phyloP scores from a whole-genome alignment of 139 green algal genomes.

The Desmodesmus armatus region DNA sequence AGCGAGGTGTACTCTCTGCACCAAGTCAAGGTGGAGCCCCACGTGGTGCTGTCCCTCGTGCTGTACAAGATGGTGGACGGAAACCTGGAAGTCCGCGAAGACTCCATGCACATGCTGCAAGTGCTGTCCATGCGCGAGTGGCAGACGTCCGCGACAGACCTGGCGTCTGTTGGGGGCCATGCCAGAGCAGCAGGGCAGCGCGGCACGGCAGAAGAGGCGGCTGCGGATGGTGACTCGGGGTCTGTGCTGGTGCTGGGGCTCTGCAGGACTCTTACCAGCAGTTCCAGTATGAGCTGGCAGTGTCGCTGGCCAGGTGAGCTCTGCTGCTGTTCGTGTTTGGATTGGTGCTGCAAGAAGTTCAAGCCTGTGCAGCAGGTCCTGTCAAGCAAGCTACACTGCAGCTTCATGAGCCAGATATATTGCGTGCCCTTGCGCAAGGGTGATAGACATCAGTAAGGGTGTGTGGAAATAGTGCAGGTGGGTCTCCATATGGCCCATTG shows the following conservation, averaged over 20 bases:
- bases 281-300: constrained; percentile 87
- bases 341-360: too few species aligned
- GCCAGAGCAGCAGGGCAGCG: constrained; percentile 9
- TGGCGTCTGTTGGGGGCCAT: constrained; percentile 24
- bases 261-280: constrained; percentile 88
- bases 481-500: background rate
- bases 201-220: background rate
- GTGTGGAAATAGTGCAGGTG: too few species aligned
- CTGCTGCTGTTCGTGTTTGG: too few species aligned
- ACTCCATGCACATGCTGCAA: constrained; percentile 86
- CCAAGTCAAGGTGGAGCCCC: constrained; percentile 63
- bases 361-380: too few species aligned
- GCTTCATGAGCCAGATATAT: too few species aligned
- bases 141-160: constrained; percentile 14
- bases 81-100: constrained; percentile 79
- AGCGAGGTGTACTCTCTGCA: constrained; percentile 76
- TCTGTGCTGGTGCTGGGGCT: constrained; percentile 72
- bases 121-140: constrained; percentile 81
- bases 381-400: too few species aligned
- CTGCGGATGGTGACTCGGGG: constrained; percentile 5
- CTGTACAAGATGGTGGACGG: constrained; percentile 94
- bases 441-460: too few species aligned
- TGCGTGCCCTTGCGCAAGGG: too few species aligned
- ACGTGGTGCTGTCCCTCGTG: constrained; percentile 88
- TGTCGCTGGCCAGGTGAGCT: constrained; percentile 63